Conservation (phyloP, 345 rosid species). For the Dipteronia dyeriana region DNA sequence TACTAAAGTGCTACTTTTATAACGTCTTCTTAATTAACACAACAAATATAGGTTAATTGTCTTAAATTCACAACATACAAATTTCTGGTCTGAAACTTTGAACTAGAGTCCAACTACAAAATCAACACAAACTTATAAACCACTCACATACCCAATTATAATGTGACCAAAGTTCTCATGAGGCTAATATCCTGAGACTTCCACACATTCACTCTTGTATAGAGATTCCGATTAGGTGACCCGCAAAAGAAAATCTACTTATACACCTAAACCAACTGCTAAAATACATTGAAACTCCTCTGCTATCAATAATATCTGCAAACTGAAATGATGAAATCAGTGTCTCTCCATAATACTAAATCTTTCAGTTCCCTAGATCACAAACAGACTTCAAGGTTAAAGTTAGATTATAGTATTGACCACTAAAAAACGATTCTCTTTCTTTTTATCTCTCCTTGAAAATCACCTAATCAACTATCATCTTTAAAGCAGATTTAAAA, state of each 20-base stretch:
- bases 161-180: not conserved
- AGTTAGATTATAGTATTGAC: not conserved
- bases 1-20: not conserved
- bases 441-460: not conserved
- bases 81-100: slow-evolving; percentile 6
- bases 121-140: not conserved
- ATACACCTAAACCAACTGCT: not conserved
- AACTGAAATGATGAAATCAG: not conserved
- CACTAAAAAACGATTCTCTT: not conserved
- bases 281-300: not conserved
- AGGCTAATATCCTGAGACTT: not conserved
- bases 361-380: not conserved
- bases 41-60: not conserved
- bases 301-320: not conserved
- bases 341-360: not conserved
- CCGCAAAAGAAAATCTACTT: not conserved
- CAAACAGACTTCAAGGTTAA: not conserved
- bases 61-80: not conserved
- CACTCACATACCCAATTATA: not conserved
- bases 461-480: not conserved
- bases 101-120: not conserved
- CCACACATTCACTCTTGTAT: not conserved
- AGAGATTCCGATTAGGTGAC: not conserved
- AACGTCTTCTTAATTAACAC: not conserved
- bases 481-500: not conserved